Percentiles rank a stretch among this genome's conserved stretches.
Evolutionary conservation across 2,329 filamentous ascomycete species (phyloP).

Genomic region (Botrytis aclada): DNA sequence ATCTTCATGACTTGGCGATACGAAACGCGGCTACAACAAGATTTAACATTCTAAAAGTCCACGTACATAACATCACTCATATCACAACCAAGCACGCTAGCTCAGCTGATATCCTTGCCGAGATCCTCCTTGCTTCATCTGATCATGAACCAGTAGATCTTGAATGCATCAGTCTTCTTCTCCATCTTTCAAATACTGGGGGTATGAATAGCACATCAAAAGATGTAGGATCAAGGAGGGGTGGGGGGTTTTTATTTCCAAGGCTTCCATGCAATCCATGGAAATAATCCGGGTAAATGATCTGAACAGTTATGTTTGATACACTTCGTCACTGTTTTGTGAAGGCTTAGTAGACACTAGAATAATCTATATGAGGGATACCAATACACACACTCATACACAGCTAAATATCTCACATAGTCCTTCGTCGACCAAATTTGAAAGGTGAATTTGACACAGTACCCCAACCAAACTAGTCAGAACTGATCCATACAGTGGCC

Average conservation of each 20-base stretch:
- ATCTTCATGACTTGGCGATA: no score
- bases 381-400: neutral
- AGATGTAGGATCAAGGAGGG: neutral
- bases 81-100: no score
- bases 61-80: no score
- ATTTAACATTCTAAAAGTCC: no score
- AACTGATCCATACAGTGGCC: neutral
- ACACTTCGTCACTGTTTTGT: neutral
- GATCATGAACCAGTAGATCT: no score
- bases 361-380: neutral
- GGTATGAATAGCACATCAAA: neutral
- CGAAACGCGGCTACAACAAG: no score
- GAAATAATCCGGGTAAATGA: neutral
- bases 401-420: neutral
- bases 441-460: neutral
- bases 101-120: no score
- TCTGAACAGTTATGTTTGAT: neutral
- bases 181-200: no score
- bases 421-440: neutral
- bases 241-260: fast-evolving
- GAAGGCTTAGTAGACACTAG: neutral
- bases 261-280: fast-evolving
- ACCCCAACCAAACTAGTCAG: neutral
- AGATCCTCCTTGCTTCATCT: no score
- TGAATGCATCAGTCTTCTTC: no score